Conservation (phyloP, 1,139 yeast genomes). For the Geotrichum reessii region DNA sequence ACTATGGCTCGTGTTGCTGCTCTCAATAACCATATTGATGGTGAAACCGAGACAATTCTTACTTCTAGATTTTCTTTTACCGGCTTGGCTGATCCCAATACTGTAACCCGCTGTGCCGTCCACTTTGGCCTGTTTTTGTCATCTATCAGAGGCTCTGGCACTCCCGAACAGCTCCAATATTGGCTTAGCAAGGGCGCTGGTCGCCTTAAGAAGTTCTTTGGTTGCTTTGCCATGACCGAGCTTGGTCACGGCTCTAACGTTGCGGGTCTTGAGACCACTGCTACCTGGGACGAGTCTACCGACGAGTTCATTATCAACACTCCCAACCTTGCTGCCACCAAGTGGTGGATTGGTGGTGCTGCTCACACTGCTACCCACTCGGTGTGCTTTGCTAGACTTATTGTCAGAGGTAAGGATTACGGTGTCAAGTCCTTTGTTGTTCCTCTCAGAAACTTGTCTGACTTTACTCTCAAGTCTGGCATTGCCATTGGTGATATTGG, state of each 20-base stretch:
- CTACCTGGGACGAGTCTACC: conserved; percentile 58
- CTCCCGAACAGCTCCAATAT: conserved; percentile 50
- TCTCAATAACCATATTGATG: conserved; percentile 44
- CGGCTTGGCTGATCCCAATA: conserved; percentile 49
- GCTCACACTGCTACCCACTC: conserved; percentile 90
- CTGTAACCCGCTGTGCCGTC: conserved; percentile 60
- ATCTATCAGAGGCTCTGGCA: conserved; percentile 65
- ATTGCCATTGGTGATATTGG: conserved; percentile 85
- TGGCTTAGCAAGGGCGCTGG: conserved; percentile 73
- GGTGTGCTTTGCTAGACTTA: conserved; percentile 70
- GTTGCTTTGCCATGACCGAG: conserved; percentile 92
- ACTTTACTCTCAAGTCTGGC: conserved; percentile 68
- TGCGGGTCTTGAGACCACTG: conserved; percentile 83
- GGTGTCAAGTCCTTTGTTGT: conserved; percentile 91
- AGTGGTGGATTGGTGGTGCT: conserved; percentile 98
- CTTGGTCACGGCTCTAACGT: conserved; percentile 90
- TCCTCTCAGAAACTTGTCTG: conserved; percentile 65
- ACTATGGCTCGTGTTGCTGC: conserved; percentile 44
- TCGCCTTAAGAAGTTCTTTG: conserved; percentile 60
- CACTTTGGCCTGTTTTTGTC: conserved; percentile 64
- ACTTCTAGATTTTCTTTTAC: conserved; percentile 37
- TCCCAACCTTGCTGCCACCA: conserved; percentile 84
- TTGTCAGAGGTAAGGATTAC: conserved; percentile 72
- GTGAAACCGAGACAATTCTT: conserved; percentile 9
- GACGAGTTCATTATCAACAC: conserved; percentile 72